Conservation (phyloP, 148 eudicot species). For the Fagopyrum tataricum region DNA sequence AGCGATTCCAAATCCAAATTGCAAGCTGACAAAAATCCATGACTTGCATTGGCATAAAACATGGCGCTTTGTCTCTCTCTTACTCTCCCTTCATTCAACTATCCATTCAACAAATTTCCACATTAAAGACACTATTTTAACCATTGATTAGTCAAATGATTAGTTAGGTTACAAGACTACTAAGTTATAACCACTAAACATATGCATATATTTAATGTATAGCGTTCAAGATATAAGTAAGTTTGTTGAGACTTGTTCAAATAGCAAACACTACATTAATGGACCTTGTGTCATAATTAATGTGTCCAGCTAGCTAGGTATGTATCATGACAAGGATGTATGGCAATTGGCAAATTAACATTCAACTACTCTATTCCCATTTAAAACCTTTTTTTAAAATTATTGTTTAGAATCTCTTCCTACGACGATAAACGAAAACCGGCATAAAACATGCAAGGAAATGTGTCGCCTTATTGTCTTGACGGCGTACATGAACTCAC, state of each 20-base stretch:
- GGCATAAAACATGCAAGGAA: too few species aligned
- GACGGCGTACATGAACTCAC: too few species aligned
- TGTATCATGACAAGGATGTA: not conserved
- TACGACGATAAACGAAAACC: too few species aligned
- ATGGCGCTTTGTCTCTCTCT: conserved; percentile 9
- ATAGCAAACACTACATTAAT: too few species aligned
- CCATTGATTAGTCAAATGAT: not conserved
- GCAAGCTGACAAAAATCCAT: conserved; percentile 8
- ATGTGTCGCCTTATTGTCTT: too few species aligned
- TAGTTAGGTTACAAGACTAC: not conserved
- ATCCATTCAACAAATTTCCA: not conserved
- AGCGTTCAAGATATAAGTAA: not conserved
- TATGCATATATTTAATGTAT: not conserved
- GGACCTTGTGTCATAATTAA: too few species aligned
- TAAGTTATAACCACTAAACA: not conserved
- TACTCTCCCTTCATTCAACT: not conserved
- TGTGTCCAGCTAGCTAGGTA: not conserved
- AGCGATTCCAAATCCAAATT: not conserved
- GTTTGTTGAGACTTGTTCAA: not conserved
- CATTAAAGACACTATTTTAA: not conserved
- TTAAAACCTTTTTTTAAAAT: too few species aligned
- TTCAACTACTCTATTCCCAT: too few species aligned
- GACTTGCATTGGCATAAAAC: conserved; percentile 10
- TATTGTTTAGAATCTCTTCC: too few species aligned
- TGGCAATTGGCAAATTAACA: not conserved